phyloP scores from a whole-genome alignment of 2,329 filamentous ascomycete species.

The Phaeoacremonium minimum region DNA sequence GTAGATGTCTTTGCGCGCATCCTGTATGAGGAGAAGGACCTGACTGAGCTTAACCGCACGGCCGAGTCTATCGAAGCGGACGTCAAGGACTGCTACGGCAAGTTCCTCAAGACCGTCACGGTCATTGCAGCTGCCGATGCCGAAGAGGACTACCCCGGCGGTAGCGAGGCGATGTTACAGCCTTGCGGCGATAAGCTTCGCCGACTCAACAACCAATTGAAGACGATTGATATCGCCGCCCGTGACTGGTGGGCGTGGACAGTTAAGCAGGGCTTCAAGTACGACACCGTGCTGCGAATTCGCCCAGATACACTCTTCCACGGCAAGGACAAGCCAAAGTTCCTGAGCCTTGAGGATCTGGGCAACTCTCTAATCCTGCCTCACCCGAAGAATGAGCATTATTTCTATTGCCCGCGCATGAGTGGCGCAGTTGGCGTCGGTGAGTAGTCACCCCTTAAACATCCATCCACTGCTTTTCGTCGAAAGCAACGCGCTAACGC shows the following conservation, averaged over 20 bases:
- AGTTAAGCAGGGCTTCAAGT: conserved; percentile 5
- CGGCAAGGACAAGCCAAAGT: conserved; percentile 2
- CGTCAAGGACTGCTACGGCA: conserved; percentile 9
- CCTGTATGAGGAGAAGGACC: conserved; percentile 4
- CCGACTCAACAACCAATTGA: conserved; percentile 9
- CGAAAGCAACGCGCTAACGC: too few species aligned
- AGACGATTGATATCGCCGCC: conserved; percentile 5
- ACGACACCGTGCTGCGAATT: conserved; percentile 9
- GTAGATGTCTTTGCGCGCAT: conserved; percentile 11
- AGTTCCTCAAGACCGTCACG: conserved; percentile 5
- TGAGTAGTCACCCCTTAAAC: too few species aligned
- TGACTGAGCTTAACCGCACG: conserved; percentile 1
- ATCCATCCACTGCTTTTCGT: too few species aligned
- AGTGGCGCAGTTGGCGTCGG: conserved; percentile 8
- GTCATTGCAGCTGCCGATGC: background rate
- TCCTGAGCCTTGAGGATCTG: conserved; percentile 8
- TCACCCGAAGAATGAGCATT: conserved; percentile 9
- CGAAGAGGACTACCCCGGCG: conserved; percentile 9
- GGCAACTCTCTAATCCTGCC: conserved; percentile 9
- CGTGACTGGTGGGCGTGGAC: conserved; percentile 10
- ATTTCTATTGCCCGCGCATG: conserved; percentile 11
- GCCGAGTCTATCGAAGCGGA: conserved; percentile 5
- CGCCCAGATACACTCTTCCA: conserved; percentile 8
- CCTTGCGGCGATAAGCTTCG: conserved; percentile 5
- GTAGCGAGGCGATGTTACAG: background rate